Percentiles rank a stretch among this genome's conserved stretches.
phyloP scores from a whole-genome alignment of 306 rosid species.

The Lupinus albus region DNA sequence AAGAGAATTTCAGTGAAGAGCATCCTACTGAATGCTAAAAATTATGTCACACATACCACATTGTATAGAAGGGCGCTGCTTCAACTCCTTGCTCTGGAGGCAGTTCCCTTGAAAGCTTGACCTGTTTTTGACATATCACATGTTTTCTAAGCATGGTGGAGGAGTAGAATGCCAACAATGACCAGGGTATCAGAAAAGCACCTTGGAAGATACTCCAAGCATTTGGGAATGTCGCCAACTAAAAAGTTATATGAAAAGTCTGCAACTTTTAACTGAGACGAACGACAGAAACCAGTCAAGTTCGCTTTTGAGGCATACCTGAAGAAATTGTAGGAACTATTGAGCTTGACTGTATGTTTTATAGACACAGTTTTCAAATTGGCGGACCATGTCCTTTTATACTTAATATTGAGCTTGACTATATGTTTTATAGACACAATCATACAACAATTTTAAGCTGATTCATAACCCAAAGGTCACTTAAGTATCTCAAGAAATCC shows the following conservation, averaged over 20 bases:
- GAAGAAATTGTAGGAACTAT: constrained; percentile 39
- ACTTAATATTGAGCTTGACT: constrained; percentile 29
- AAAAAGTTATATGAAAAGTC: constrained; percentile 90
- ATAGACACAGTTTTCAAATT: no score
- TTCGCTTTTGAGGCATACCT: constrained; percentile 67
- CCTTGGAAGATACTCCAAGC: constrained; percentile 90
- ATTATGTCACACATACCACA: constrained; percentile 63
- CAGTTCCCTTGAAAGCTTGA: constrained; percentile 92
- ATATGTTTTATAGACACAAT: constrained; percentile 15
- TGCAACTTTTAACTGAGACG: constrained; percentile 65
- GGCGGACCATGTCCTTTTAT: neutral
- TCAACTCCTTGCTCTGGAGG: constrained; percentile 58
- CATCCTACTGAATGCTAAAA: constrained; percentile 27
- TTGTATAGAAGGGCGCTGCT: constrained; percentile 66
- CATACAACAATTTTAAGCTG: constrained; percentile 6
- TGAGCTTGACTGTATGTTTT: constrained; percentile 26
- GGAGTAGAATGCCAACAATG: constrained; percentile 31
- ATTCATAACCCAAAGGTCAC: constrained; percentile 1
- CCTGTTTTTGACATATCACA: constrained; percentile 50
- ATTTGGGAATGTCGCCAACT: constrained; percentile 82
- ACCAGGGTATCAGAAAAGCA: constrained; percentile 42
- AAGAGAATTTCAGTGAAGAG: constrained; percentile 18
- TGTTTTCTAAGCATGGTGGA: constrained; percentile 34
- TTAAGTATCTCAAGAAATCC: constrained; percentile 17
- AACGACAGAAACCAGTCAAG: constrained; percentile 71